These are phyloP conservation scores for Phytophthora cactorum DNA, from an alignment of 352 stramenopile genomes.

Conservation along the genomic window DNA sequence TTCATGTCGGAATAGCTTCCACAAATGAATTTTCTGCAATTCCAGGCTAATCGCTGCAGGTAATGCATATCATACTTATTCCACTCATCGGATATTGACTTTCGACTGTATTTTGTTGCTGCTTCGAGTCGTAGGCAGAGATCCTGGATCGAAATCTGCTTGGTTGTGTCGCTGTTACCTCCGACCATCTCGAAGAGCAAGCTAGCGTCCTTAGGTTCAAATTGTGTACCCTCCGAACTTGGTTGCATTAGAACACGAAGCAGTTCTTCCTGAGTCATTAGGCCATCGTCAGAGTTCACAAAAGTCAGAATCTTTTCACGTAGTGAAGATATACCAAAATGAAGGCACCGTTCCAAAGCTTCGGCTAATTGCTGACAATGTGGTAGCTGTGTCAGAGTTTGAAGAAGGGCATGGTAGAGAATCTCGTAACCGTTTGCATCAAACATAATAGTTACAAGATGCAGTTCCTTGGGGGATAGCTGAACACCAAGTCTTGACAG, in stretches of 20 bases:
- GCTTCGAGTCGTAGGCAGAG: slow-evolving; percentile 45
- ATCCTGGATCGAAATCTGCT: slow-evolving; percentile 42
- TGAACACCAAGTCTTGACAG: slow-evolving; percentile 45
- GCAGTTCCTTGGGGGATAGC: slow-evolving; percentile 45
- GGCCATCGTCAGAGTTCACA: slow-evolving; percentile 46
- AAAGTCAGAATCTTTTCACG: slow-evolving; percentile 46
- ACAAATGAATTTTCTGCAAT: slow-evolving; percentile 56
- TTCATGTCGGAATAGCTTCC: slow-evolving; percentile 41
- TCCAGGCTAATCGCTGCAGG: slow-evolving; percentile 59
- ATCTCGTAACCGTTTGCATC: slow-evolving; percentile 56
- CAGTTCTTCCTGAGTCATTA: slow-evolving; percentile 48
- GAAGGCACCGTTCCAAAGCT: slow-evolving; percentile 40
- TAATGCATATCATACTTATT: slow-evolving; percentile 51
- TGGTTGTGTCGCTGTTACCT: slow-evolving; percentile 6
- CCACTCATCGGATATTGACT: slow-evolving; percentile 18
- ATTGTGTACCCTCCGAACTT: slow-evolving; percentile 27
- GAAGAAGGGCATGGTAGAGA: slow-evolving; percentile 58
- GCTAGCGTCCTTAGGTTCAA: slow-evolving; percentile 46
- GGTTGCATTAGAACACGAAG: slow-evolving; percentile 46
- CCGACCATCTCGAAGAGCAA: slow-evolving; percentile 45
- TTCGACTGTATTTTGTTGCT: slow-evolving; percentile 18
- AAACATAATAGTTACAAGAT: slow-evolving; percentile 56
- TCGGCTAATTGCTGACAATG: slow-evolving; percentile 27
- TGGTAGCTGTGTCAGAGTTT: slow-evolving; percentile 37
- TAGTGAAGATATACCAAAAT: slow-evolving; percentile 46